Evolutionary conservation across 495 filamentous ascomycete genomes (phyloP), one percentile per base, ranked within the genome.

Genomic region (Margaritispora aquatica): DNA sequence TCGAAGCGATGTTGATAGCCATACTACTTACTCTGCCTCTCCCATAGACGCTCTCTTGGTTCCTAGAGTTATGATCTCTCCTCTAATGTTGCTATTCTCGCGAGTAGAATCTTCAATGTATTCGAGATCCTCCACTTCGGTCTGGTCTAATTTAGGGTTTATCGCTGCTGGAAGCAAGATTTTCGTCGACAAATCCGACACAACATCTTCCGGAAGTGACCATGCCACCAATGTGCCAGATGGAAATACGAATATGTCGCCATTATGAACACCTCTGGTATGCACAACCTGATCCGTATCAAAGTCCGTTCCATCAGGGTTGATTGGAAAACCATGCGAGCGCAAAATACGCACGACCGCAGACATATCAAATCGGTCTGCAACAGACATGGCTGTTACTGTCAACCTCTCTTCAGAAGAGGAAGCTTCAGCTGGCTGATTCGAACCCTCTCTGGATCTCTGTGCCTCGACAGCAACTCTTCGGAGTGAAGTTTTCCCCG

Each of bases 191-290:
- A 97, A 73, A 23, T 81, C 82, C 17, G 80, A 82, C 13, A 87
- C 85, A 20, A 88, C 80, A 27, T 84, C 82, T 54, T 89, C 78
- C 0, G 88, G 84, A 1, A 96, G 77, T 7, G 84, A 85, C 94
- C 94, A 98, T 26, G 89, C 82, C 9, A 97, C 94, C 3, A 97
- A 82, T n/a, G 91, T 95, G 2, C 94, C 94, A 0, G 93, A 96
- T 4, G 94, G 91, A 65, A 98, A 98, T n/a, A 98, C 84, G 63
- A 97, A 97, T 15, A 97, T 80, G 69, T 97, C 94, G 13, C 91
- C 92, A 53, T 74, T 69, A 58, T 80, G 82, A 27, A 79, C 71
- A 0, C 77, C 77, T 20, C 79, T 63, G 13, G 78, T 78, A 63
- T 83, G 80, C 11, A 81, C 77, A 20, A 84, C 81, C 67, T 88